These are phyloP conservation scores for Pelargonium cotyledonis DNA, from an alignment of 441 rosid species.

Conservation along the genomic window DNA sequence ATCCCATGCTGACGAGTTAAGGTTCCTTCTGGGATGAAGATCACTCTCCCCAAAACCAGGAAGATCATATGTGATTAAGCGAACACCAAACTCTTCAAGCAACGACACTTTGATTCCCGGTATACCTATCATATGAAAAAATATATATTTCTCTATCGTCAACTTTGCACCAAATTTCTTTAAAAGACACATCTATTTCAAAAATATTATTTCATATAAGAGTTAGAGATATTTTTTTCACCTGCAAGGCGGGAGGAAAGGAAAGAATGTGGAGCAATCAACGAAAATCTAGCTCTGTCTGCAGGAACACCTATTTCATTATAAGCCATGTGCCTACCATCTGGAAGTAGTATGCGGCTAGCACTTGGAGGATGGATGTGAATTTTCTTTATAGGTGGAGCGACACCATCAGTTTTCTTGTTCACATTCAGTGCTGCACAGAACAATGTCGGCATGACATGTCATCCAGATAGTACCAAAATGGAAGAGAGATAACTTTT, in stretches of 20 bases:
- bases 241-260: slow-evolving; percentile 94
- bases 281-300: slow-evolving; percentile 61
- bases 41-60: slow-evolving; percentile 82
- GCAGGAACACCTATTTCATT: slow-evolving; percentile 65
- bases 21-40: slow-evolving; percentile 55
- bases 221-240: slow-evolving; percentile 19
- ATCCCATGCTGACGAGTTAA: slow-evolving; percentile 60
- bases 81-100: slow-evolving; percentile 67
- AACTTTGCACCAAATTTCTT: slow-evolving; percentile 7
- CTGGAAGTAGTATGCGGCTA: slow-evolving; percentile 62
- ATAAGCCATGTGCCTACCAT: slow-evolving; percentile 87
- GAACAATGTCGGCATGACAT: slow-evolving; percentile 13
- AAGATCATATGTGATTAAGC: slow-evolving; percentile 61
- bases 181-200: slow-evolving; percentile 13
- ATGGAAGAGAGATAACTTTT: neutral
- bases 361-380: slow-evolving; percentile 66
- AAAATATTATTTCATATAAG: neutral
- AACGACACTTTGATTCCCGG: slow-evolving; percentile 68
- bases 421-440: slow-evolving; percentile 62
- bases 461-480: neutral
- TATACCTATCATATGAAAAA: slow-evolving; percentile 39
- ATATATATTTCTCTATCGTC: slow-evolving; percentile 12
- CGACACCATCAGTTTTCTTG: slow-evolving; percentile 29
- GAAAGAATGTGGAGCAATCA: slow-evolving; percentile 72
- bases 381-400: slow-evolving; percentile 41